phyloP scores from a whole-genome alignment of 768 basidiomycete species.

The Panaeolus papilionaceus region DNA sequence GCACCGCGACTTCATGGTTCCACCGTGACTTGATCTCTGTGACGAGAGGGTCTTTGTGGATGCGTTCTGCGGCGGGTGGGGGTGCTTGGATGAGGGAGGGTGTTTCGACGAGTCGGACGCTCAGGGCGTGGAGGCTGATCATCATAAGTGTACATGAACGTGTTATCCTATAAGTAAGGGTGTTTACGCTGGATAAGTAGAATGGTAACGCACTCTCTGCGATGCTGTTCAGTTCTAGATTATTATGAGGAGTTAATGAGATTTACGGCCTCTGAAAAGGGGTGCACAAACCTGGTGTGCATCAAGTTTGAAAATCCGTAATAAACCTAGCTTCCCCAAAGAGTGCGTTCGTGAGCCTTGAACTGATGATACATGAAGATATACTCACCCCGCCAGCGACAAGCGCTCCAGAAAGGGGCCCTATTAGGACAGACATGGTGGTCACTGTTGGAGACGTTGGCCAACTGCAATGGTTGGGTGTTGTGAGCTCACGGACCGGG shows the following conservation, averaged over 20 bases:
- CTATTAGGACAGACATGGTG: constrained; percentile 64
- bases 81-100: constrained; percentile 55
- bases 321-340: constrained; percentile 53
- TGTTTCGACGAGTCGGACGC: constrained; percentile 56
- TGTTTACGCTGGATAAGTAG: not conserved
- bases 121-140: constrained; percentile 49
- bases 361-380: not conserved
- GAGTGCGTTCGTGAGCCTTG: not conserved
- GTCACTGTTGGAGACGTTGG: not conserved
- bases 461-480: not conserved
- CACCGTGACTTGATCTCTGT: constrained; percentile 58
- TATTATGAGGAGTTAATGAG: constrained; percentile 12
- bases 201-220: constrained; percentile 52
- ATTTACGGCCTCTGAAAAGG: not conserved
- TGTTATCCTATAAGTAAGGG: not conserved
- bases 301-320: constrained; percentile 76
- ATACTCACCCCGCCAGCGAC: constrained; percentile 67
- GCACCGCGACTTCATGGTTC: constrained; percentile 60
- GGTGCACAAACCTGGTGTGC: constrained; percentile 51
- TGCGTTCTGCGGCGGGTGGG: constrained; percentile 59
- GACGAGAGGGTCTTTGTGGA: constrained; percentile 51
- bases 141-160: too few species aligned
- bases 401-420: constrained; percentile 74
- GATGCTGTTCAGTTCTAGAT: constrained; percentile 59
- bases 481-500: not conserved